Conservation (phyloP, 495 filamentous ascomycete genomes). For the Rhizodiscina lignyota region DNA sequence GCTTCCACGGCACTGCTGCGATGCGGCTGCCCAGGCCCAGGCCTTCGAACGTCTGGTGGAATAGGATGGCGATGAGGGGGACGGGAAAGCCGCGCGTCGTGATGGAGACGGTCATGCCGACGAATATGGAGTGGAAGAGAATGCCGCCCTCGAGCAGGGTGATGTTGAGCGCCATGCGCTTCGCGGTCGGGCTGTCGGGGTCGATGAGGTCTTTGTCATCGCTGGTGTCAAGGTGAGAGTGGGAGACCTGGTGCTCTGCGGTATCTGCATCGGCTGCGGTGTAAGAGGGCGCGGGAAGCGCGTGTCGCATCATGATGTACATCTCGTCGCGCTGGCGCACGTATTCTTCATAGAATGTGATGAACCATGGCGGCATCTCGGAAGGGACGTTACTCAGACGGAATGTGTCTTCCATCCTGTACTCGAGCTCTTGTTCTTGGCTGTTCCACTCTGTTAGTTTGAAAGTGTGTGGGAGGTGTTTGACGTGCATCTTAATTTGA, state of each 20-base stretch:
- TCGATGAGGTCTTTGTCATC: constrained; percentile 5
- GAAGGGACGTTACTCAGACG: constrained; percentile 18
- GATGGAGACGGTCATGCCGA: constrained; percentile 16
- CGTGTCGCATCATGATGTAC: constrained; percentile 30
- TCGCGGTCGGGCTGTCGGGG: constrained; percentile 22
- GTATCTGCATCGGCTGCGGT: constrained; percentile 4
- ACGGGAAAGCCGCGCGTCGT: constrained; percentile 12
- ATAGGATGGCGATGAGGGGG: constrained; percentile 15
- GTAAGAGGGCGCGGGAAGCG: constrained; percentile 3
- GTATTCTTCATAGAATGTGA: constrained; percentile 38
- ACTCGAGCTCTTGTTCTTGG: constrained; percentile 2
- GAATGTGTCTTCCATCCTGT: not conserved
- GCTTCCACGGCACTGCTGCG: constrained; percentile 33
- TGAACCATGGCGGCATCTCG: constrained; percentile 38
- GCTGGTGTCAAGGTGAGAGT: not conserved
- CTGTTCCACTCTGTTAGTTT: not conserved
- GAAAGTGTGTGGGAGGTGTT: not conserved
- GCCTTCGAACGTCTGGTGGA: constrained; percentile 16
- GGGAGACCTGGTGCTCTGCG: constrained; percentile 3
- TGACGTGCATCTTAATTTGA: not conserved
- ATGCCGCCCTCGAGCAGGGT: constrained; percentile 39
- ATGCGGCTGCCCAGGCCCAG: constrained; percentile 24
- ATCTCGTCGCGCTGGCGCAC: constrained; percentile 33
- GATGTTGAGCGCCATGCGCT: constrained; percentile 35
- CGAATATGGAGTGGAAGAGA: constrained; percentile 23